Conservation (phyloP, 345 rosid genomes). For the Brassica incana region DNA sequence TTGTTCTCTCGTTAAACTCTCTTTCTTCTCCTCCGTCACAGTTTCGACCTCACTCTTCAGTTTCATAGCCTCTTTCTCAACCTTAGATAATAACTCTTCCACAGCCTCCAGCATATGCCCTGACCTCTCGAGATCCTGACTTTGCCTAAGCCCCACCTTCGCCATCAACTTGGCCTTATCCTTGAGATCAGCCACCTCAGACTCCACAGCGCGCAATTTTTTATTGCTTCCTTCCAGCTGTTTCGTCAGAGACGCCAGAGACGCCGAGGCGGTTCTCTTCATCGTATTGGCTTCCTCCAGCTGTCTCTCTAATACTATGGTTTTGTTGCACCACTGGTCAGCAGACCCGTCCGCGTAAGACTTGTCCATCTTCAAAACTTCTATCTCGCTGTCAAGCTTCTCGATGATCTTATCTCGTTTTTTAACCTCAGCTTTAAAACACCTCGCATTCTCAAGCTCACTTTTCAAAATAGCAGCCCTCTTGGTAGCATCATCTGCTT, state of each 20-base stretch:
- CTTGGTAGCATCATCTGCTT: conserved; percentile 85
- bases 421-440: conserved; percentile 43
- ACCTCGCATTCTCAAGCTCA: conserved; percentile 58
- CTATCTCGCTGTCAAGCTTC: background rate
- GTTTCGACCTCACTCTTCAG: conserved; percentile 49
- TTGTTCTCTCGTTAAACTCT: too few species aligned
- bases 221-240: background rate
- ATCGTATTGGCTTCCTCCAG: background rate
- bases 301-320: background rate
- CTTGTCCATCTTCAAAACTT: background rate
- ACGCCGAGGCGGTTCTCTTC: background rate
- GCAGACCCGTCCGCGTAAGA: background rate
- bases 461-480: conserved; percentile 58
- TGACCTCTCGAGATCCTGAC: background rate
- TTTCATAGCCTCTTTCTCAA: background rate
- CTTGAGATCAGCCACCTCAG: background rate
- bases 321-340: background rate
- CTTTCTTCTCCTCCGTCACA: conserved; percentile 61
- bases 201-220: background rate
- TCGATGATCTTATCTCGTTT: background rate
- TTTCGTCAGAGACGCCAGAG: background rate
- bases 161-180: background rate
- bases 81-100: background rate
- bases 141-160: background rate
- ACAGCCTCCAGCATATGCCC: background rate